phyloP scores from a whole-genome alignment of 306 rosid species.

The Quercus ilex region DNA sequence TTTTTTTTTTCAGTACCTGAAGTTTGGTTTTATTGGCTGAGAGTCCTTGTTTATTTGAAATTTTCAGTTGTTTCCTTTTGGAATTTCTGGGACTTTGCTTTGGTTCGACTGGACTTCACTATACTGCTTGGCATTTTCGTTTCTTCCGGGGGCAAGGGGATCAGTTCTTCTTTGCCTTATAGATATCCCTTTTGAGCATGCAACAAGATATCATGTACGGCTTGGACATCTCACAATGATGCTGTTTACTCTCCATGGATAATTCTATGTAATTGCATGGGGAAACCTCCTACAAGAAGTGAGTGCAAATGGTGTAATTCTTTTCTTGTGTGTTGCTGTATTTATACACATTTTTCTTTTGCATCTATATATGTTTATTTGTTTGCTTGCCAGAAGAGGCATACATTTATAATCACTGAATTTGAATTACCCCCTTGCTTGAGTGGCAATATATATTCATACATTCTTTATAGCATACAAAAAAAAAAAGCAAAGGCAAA shows the following conservation, averaged over 20 bases:
- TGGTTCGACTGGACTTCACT: slow-evolving; percentile 51
- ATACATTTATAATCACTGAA: neutral
- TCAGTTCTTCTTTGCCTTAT: slow-evolving; percentile 77
- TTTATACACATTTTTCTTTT: neutral
- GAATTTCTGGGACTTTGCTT: slow-evolving; percentile 55
- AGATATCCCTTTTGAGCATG: slow-evolving; percentile 89
- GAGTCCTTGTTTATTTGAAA: slow-evolving; percentile 11
- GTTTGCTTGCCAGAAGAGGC: neutral
- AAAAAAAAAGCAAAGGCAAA: neutral
- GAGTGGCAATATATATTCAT: too few relatives aligned
- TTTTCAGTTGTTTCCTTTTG: slow-evolving; percentile 51
- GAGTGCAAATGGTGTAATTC: slow-evolving; percentile 32
- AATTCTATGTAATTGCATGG: slow-evolving; percentile 45
- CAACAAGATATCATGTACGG: slow-evolving; percentile 89
- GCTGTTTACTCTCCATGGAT: slow-evolving; percentile 82
- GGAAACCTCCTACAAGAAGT: slow-evolving; percentile 53
- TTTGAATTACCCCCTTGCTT: neutral
- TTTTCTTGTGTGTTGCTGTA: neutral
- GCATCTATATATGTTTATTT: neutral
- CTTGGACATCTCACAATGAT: slow-evolving; percentile 95
- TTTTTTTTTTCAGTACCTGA: neutral
- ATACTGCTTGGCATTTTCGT: slow-evolving; percentile 62
- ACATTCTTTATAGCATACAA: neutral
- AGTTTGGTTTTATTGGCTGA: slow-evolving; percentile 19
- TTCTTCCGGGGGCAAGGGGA: slow-evolving; percentile 81